Conservation (phyloP, 148 eudicot species). For the Beta vulgaris region DNA sequence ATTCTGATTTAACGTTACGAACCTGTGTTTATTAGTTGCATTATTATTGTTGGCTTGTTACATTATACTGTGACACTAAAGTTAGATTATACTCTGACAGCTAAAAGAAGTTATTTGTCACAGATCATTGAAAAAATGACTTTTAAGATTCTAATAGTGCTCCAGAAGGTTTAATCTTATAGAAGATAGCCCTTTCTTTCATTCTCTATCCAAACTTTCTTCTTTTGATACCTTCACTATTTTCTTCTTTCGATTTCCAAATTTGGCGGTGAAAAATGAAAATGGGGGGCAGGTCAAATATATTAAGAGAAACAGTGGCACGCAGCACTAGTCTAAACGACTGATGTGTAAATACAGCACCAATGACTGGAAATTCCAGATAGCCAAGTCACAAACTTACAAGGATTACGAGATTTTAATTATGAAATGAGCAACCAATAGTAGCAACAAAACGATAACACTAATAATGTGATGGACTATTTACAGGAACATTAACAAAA, state of each 20-base stretch:
- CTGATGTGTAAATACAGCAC: not conserved
- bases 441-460: not conserved
- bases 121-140: not conserved
- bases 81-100: no score
- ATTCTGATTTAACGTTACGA: no score
- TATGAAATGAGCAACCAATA: not conserved
- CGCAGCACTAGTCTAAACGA: not conserved
- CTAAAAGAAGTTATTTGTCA: not conserved
- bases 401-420: not conserved
- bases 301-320: not conserved
- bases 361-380: slow-evolving; percentile 5
- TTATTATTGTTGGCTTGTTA: no score
- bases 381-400: not conserved
- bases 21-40: no score
- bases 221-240: not conserved
- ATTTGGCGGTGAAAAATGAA: no score
- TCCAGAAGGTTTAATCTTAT: not conserved
- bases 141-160: not conserved
- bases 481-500: not conserved
- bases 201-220: not conserved
- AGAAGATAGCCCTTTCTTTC: not conserved
- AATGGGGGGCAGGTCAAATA: not conserved
- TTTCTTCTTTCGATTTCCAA: not conserved
- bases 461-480: not conserved
- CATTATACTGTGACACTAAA: no score